phyloP scores from a whole-genome alignment of 108 stramenopile genomes.

The Aurantiochytrium sp. region DNA sequence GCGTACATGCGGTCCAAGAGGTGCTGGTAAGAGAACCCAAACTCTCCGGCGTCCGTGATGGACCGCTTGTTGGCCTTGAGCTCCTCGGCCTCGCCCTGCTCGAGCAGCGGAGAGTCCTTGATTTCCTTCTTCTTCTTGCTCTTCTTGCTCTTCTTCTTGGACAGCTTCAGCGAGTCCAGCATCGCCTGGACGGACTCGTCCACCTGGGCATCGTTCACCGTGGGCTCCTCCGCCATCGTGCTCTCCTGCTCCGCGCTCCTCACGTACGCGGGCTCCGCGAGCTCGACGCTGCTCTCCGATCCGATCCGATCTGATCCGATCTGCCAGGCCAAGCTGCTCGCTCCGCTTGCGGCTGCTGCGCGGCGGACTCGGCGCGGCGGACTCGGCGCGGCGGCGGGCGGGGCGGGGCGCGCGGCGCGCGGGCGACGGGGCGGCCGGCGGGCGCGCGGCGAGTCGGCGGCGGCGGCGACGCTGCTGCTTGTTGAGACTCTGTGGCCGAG shows the following conservation, averaged over 20 bases:
- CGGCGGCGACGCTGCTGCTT: too few species aligned
- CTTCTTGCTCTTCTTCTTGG: conserved; percentile 21
- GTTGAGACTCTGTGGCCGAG: too few species aligned
- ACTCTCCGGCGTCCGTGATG: conserved; percentile 56
- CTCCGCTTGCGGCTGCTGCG: too few species aligned
- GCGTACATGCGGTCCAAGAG: conserved; percentile 75
- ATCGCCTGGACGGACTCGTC: conserved; percentile 20
- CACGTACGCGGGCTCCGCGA: too few species aligned
- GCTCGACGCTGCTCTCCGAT: too few species aligned
- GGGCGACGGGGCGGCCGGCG: too few species aligned
- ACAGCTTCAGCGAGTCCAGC: conserved; percentile 5
- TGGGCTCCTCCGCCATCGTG: background rate
- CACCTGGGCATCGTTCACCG: background rate
- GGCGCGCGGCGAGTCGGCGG: too few species aligned
- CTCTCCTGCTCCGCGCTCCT: background rate
- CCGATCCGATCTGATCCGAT: too few species aligned
- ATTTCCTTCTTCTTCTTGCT: conserved; percentile 20
- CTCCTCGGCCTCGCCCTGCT: conserved; percentile 31
- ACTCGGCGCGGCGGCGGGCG: too few species aligned
- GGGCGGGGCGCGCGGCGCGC: too few species aligned
- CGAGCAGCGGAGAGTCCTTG: background rate
- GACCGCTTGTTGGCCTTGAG: conserved; percentile 47
- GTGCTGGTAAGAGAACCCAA: conserved; percentile 77
- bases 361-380: too few species aligned
- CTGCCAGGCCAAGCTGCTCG: too few species aligned